A percentile compares a stretch with the other conserved stretches of the same genome.
Conservation (phyloP, 2,329 filamentous ascomycete species). For the Ramularia collo-cygni region DNA sequence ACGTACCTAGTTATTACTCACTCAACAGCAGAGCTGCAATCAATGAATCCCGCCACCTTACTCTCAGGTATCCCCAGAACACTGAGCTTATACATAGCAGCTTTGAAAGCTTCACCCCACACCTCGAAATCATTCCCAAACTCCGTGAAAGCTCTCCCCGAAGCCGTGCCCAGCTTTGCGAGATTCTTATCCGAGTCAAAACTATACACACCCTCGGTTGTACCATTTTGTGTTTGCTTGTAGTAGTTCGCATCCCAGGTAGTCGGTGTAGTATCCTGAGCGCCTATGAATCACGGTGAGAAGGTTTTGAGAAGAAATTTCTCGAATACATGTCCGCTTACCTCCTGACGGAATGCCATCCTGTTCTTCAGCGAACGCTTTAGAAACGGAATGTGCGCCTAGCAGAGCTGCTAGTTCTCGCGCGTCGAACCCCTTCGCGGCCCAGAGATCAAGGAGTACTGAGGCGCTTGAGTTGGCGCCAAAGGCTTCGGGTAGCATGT, state of each 20-base stretch:
- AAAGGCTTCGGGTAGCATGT: constrained; percentile 41
- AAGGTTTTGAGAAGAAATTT: not conserved
- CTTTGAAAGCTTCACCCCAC: constrained; percentile 12
- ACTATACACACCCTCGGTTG: constrained; percentile 19
- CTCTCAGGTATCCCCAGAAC: constrained; percentile 17
- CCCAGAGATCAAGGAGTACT: constrained; percentile 42
- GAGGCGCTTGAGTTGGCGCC: constrained; percentile 32
- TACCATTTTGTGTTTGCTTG: constrained; percentile 26
- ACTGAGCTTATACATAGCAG: constrained; percentile 19
- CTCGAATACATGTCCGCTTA: not conserved
- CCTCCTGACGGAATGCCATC: constrained; percentile 27
- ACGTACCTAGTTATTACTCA: too few relatives aligned
- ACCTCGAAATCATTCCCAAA: constrained; percentile 9
- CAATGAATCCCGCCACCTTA: constrained; percentile 9
- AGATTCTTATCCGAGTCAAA: constrained; percentile 30
- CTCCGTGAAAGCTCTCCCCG: constrained; percentile 7
- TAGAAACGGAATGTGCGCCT: constrained; percentile 43
- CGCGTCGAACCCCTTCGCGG: constrained; percentile 45
- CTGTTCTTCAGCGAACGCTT: constrained; percentile 35
- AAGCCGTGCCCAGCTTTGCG: constrained; percentile 4
- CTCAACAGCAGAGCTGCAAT: constrained; percentile 15
- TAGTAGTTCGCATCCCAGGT: constrained; percentile 49
- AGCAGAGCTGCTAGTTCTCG: constrained; percentile 46
- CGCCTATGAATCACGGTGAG: constrained; percentile 5
- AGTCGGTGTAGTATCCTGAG: constrained; percentile 45